These are phyloP conservation scores for Aegilops bicornis DNA, from an alignment of 176 grass and related monocot genomes.

Conservation along the genomic window DNA sequence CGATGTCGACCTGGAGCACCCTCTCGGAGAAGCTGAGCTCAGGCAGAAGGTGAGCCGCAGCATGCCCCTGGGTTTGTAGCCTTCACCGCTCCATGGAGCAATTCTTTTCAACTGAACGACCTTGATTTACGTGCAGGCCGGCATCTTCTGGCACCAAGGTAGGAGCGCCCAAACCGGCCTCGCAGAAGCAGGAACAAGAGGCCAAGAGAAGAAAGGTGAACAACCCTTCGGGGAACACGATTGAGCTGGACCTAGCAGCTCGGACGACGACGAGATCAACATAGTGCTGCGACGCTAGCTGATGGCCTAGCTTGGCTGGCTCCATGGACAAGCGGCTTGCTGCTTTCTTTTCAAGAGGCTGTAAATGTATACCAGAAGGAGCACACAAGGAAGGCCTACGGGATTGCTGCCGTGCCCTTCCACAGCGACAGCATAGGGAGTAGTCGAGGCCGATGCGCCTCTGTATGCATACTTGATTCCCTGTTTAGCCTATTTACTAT, in stretches of 20 bases:
- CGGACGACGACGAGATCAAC: conserved; percentile 77
- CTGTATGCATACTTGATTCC: background rate
- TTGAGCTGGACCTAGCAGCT: conserved; percentile 81
- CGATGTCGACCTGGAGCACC: conserved; percentile 7
- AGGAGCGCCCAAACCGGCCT: conserved; percentile 2
- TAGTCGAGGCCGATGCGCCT: background rate
- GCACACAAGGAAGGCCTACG: background rate
- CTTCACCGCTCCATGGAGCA: background rate
- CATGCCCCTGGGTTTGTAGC: background rate
- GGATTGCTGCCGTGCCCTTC: background rate
- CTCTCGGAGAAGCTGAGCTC: conserved; percentile 22
- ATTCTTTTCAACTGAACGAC: background rate
- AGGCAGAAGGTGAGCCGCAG: conserved; percentile 46
- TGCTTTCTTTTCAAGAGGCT: background rate
- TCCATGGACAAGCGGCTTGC: background rate
- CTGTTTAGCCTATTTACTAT: background rate
- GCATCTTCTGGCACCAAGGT: conserved; percentile 33
- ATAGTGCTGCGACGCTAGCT: conserved; percentile 25
- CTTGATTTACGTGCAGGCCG: conserved; percentile 18
- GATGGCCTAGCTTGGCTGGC: background rate
- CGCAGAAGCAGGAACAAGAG: conserved; percentile 44
- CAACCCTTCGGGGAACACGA: conserved; percentile 44
- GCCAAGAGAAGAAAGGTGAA: conserved; percentile 50
- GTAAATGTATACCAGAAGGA: conserved; percentile 16
- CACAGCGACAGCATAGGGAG: background rate